phyloP scores from a whole-genome alignment of 441 rosid species.

The Bocquillonia castaneifolia region DNA sequence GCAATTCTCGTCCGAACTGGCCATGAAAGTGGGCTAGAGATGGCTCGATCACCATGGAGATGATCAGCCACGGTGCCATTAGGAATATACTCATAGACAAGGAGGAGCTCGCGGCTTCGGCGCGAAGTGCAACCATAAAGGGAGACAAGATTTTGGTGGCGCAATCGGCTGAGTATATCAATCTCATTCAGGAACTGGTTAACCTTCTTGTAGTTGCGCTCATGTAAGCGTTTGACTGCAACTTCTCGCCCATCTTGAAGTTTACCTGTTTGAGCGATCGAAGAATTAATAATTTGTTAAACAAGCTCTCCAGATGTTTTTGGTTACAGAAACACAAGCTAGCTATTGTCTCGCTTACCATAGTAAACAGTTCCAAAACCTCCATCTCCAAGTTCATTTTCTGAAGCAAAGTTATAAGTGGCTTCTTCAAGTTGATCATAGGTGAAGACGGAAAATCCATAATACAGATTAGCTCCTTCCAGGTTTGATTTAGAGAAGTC shows the following conservation, averaged over 20 bases:
- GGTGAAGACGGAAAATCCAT: constrained; percentile 52
- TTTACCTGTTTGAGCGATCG: constrained; percentile 36
- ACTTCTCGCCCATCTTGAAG: constrained; percentile 66
- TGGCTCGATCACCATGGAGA: constrained; percentile 42
- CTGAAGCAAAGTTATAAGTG: constrained; percentile 45
- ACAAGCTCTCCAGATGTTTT: neutral
- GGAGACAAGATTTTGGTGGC: constrained; percentile 60
- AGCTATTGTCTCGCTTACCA: constrained; percentile 29
- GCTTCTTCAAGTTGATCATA: constrained; percentile 58
- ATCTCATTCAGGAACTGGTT: constrained; percentile 70
- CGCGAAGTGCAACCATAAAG: constrained; percentile 77
- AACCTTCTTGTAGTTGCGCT: constrained; percentile 43
- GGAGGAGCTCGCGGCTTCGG: constrained; percentile 58
- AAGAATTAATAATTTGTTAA: neutral
- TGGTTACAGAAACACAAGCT: neutral
- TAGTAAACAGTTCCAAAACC: constrained; percentile 75
- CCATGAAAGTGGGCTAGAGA: constrained; percentile 44
- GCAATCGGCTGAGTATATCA: constrained; percentile 59
- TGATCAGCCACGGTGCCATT: constrained; percentile 80
- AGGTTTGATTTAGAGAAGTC: constrained; percentile 31
- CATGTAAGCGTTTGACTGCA: constrained; percentile 68
- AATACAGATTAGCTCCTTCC: constrained; percentile 32
- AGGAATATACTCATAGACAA: constrained; percentile 62
- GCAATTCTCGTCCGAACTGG: constrained; percentile 60
- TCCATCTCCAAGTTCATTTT: constrained; percentile 56